A percentile compares a stretch with the other conserved stretches of the same genome.
phyloP scores from a whole-genome alignment of 805 yeast species.

The Kodamaea lidongshanica region DNA sequence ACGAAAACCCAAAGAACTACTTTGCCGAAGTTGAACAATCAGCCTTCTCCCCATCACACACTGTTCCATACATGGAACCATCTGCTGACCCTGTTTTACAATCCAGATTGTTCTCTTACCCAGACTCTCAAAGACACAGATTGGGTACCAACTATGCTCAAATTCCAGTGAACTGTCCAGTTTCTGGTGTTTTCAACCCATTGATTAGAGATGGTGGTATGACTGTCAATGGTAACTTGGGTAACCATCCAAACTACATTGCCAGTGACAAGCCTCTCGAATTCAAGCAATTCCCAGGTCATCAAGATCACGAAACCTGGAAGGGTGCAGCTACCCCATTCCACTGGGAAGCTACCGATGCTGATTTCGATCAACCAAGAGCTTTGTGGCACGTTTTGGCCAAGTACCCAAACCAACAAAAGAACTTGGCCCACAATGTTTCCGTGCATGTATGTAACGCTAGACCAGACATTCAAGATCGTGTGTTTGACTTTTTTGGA shows the following conservation, averaged over 20 bases:
- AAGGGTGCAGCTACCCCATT: constrained; percentile 74
- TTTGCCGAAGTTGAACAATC: constrained; percentile 39
- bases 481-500: constrained; percentile 68
- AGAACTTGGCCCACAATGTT: constrained; percentile 75
- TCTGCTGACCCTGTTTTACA: constrained; percentile 75
- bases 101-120: constrained; percentile 68
- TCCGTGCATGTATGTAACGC: constrained; percentile 71
- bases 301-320: constrained; percentile 75
- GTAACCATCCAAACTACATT: constrained; percentile 70
- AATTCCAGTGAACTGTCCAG: constrained; percentile 72
- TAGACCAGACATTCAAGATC: constrained; percentile 67
- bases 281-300: constrained; percentile 41
- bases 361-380: constrained; percentile 75
- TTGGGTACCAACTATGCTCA: constrained; percentile 64
- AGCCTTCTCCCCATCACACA: constrained; percentile 69
- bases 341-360: constrained; percentile 76
- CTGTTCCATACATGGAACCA: constrained; percentile 71
- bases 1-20: constrained; percentile 52
- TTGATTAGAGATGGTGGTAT: constrained; percentile 79
- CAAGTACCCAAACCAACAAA: constrained; percentile 75
- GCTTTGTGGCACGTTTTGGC: constrained; percentile 74
- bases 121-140: constrained; percentile 74
- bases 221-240: constrained; percentile 58
- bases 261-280: constrained; percentile 50
- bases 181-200: constrained; percentile 49